Conservation (phyloP, 768 basidiomycete species). For the Boletus pseudo-olivaceus region DNA sequence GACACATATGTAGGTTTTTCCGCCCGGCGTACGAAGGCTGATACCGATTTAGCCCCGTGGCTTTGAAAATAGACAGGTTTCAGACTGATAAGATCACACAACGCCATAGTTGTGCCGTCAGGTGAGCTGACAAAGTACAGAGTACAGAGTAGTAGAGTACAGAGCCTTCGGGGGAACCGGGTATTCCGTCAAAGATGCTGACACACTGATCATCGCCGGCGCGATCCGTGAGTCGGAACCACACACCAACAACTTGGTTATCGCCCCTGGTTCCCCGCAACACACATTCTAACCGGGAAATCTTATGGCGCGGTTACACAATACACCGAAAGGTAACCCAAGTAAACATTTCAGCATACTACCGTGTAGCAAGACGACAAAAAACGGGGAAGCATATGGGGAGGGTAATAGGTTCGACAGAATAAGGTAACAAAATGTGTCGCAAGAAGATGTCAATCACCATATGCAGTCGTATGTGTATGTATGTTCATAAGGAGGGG, state of each 20-base stretch:
- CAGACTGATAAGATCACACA: not conserved
- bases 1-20: not conserved
- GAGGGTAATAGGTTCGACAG: conserved; percentile 1
- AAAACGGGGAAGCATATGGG: not conserved
- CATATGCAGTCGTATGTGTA: not conserved
- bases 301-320: not conserved
- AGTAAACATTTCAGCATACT: not conserved
- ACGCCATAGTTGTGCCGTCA: not conserved
- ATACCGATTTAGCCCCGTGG: not conserved
- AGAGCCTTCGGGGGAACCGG: too few species aligned
- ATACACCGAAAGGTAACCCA: not conserved
- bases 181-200: not conserved
- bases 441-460: not conserved
- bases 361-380: not conserved
- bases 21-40: too few species aligned
- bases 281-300: not conserved
- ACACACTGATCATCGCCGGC: too few species aligned
- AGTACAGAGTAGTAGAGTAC: too few species aligned
- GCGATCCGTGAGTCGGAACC: too few species aligned
- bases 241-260: too few species aligned
- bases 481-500: not conserved
- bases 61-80: not conserved
- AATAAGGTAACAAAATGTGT: conserved; percentile 9
- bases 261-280: not conserved
- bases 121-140: not conserved